phyloP scores from a whole-genome alignment of 179 eudicot species.

The Sideroxylon spinosum region DNA sequence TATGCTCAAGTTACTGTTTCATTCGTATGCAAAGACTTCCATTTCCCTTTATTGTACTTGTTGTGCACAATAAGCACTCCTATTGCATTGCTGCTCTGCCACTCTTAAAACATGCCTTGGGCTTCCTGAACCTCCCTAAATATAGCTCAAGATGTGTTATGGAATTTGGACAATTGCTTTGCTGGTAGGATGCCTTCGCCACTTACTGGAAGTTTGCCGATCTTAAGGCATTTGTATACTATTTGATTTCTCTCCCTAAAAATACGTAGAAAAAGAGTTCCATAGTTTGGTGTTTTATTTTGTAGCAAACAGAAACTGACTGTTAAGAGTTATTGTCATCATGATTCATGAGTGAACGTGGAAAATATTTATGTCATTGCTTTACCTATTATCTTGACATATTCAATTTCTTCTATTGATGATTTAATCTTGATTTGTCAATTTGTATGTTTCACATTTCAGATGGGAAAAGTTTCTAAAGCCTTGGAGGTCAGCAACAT shows the following conservation, averaged over 20 bases:
- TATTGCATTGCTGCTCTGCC: not conserved
- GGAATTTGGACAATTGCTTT: too few relatives aligned
- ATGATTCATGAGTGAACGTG: not conserved
- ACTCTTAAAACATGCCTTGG: not conserved
- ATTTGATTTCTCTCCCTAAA: not conserved
- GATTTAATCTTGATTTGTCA: constrained; percentile 5
- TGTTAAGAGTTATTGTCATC: not conserved
- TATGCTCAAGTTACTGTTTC: not conserved
- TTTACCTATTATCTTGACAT: not conserved
- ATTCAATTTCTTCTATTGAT: constrained; percentile 8
- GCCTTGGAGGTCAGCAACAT: constrained; percentile 72
- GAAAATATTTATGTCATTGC: not conserved
- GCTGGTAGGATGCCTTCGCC: not conserved
- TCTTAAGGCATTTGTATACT: not conserved
- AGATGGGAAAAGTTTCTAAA: constrained; percentile 80
- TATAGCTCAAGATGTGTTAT: not conserved
- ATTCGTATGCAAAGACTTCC: not conserved
- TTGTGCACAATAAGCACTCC: not conserved
- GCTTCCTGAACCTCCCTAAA: not conserved
- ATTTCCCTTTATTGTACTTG: not conserved
- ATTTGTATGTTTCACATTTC: constrained; percentile 18
- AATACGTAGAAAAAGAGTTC: not conserved
- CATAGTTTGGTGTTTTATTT: not conserved
- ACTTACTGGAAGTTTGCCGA: not conserved
- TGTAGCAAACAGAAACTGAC: not conserved